Percentiles rank a stretch among this genome's conserved stretches.
Conservation (phyloP, 257 asterid species). For the Marsdenia floribunda region DNA sequence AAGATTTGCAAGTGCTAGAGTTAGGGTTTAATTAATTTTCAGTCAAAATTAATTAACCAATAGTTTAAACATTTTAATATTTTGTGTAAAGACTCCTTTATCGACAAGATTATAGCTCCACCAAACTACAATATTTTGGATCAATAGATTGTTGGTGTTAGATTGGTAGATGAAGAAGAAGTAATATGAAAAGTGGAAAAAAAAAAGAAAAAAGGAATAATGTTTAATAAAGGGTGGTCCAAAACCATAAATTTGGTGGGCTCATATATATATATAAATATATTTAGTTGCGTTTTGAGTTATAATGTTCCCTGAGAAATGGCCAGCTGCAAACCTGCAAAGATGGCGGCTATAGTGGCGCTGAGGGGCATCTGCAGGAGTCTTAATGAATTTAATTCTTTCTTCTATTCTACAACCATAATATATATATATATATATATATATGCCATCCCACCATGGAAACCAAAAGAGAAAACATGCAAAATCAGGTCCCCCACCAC, state of each 20-base stretch:
- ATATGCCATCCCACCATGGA: not conserved
- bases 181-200: not conserved
- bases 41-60: too few relatives aligned
- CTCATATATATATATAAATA: not conserved
- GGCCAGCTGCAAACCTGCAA: conserved; percentile 8
- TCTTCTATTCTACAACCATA: not conserved
- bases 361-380: not conserved
- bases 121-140: too few relatives aligned
- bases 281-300: not conserved
- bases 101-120: too few relatives aligned
- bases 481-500: not conserved
- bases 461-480: not conserved
- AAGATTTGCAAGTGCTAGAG: too few relatives aligned
- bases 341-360: conserved; percentile 11
- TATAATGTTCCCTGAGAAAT: not conserved
- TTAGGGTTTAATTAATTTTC: too few relatives aligned
- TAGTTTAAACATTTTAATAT: too few relatives aligned
- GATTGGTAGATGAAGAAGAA: too few relatives aligned
- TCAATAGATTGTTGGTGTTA: too few relatives aligned
- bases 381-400: conserved; percentile 3
- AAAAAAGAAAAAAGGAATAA: not conserved
- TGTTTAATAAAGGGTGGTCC: not conserved
- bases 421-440: too few relatives aligned
- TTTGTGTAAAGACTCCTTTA: too few relatives aligned
- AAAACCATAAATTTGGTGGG: conserved; percentile 10